Evolutionary conservation across 495 filamentous ascomycete genomes (phyloP), one percentile per base, ranked within the genome.

Genomic region (Geoglossum glabrum): DNA sequence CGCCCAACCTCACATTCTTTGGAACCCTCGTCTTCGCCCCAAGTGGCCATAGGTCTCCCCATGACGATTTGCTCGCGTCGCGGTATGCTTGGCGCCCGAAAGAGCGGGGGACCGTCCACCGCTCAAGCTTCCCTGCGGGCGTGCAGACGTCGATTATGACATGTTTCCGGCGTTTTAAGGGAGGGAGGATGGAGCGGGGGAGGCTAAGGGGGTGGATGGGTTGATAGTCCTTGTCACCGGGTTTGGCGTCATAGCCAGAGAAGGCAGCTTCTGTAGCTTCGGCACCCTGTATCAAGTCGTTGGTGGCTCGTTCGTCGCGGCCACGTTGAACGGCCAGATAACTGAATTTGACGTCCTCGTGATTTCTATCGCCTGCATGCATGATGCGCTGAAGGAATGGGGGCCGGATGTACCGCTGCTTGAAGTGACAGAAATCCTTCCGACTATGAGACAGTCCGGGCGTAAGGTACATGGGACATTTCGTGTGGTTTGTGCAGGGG

Each of bases 11-110:
- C 62, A 87, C 65, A 40, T 70, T 75, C 58, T 85, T 72, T 3
- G 62, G 61, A 0, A 82, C 76, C 45, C 86, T 75, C 0, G 87
- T 93, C 77, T 97, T 98, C 7, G 89, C 90, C 0, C 90, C 93
- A 2, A 98, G 73, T 6, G 89, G 88, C 92, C 92, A 98, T 21
- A 96, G 71, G 68, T 98, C 92, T 46, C 93, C 92, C 92, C 92
- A 97, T 38, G 68, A 68, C 0, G 83, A 76, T 67, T 98, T 98
- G 58, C 90, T 80, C 28, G 93, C 93, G 65, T 98, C 93, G 47
- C 82, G 83, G 71, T 86, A 97, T 2, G 87, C 87, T 61, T 82
- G 77, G 58, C 77, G 82, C 60, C 83, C 82, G 68, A 81, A 93
- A 40, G 82, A 87, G 57, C 79, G 81, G 0, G 92, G 86, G 0